Evolutionary conservation across 371 early-diverging fungal genomes (phyloP), one percentile per base, ranked within the genome.

Genomic region (Nematocida displodere): DNA sequence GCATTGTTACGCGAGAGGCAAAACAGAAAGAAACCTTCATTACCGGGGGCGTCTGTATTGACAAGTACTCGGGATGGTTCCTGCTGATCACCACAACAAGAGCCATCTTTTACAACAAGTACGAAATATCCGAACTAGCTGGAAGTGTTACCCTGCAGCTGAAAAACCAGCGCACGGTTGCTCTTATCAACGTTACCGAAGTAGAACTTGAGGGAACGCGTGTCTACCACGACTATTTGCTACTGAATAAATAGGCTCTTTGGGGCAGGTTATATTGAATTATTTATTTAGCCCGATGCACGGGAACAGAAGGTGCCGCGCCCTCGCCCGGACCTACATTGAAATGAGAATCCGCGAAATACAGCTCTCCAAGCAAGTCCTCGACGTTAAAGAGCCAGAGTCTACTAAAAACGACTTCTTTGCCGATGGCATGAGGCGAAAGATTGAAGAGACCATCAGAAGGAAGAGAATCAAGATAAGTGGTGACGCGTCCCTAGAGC

Each of bases 71-170:
- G 0, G 75, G 75, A 29, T 71, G 75, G 75, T 50, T 15, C 20
- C 24, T 58, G 17, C 26, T 71, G 24, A 71, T 71, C 26, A 61
- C 75, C 34, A 58, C 5, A 4, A 62, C 20, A 22, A 28, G 62
- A 31, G 50, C 52, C 8, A 71, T 71, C 31, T 37, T 71, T 31
- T 71, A 71, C 63, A 71, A 71, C 49, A 71, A 61, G 37, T 26
- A 26, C 22, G 75, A 71, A 36, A 29, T 50, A 0, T 22, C 29
- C 11, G 59, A 71, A 49, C 37, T 58, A 34, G 31, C 11, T 13
- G 75, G 75, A 3, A 11, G 28, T 8, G 17, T 52, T 0, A 28
- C 22, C n/a, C 33, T 56, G 7, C 48, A 58, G 33, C 15, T 20
- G 13, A 4, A 4, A 7, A 49, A 61, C 4, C 33, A 48, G 37